A percentile compares a stretch with the other conserved stretches of the same genome.
These are phyloP conservation scores for Dictyostelium firmibasis DNA, from an alignment of 78 protist species.

Conservation along the genomic window DNA sequence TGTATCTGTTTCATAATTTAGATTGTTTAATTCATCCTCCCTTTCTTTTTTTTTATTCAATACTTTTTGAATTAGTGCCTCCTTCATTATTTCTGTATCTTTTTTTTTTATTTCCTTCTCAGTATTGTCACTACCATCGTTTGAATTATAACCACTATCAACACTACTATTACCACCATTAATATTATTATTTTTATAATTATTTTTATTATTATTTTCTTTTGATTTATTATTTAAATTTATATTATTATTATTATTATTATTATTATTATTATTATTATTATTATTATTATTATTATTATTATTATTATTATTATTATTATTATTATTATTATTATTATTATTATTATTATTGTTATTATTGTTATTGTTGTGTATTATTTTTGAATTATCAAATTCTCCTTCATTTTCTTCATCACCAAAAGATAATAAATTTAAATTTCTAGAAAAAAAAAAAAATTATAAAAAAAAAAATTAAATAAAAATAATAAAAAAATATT, in stretches of 20 bases:
- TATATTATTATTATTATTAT: background rate
- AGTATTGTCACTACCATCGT: background rate
- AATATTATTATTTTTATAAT: background rate
- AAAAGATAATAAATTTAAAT: conserved; percentile 85
- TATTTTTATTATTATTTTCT: background rate
- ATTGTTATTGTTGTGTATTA: background rate
- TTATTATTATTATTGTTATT: background rate
- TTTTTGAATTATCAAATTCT: conserved; percentile 33
- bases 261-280: background rate
- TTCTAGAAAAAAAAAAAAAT: background rate
- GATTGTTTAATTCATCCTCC: background rate
- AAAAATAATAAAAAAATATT: no score
- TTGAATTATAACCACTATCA: background rate
- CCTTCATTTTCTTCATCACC: conserved; percentile 85
- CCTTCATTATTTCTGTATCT: background rate
- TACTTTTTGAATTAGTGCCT: background rate
- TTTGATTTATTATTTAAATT: background rate
- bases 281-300: background rate
- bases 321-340: background rate
- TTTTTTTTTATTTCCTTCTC: background rate
- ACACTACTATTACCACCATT: background rate
- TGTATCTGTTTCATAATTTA: background rate
- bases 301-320: background rate
- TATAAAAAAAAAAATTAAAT: no score
- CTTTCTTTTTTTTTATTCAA: conserved; percentile 10